Conservation (phyloP, 768 basidiomycete species). For the Dioszegia hungarica region DNA sequence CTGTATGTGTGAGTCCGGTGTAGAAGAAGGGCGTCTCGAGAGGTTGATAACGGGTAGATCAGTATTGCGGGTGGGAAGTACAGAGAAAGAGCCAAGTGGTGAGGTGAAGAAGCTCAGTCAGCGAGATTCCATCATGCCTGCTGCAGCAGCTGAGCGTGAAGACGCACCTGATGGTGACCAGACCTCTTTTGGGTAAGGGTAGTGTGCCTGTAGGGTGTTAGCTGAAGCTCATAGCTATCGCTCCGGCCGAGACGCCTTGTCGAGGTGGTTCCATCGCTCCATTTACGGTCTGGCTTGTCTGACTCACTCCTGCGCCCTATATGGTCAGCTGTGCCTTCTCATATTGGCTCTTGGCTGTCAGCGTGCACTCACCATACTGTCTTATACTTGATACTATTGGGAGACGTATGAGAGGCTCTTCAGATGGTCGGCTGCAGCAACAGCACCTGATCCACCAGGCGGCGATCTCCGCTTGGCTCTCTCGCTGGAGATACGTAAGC, state of each 20-base stretch:
- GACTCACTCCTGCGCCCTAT: slow-evolving; percentile 15
- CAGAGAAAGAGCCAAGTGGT: too few species aligned
- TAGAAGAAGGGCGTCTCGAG: too few species aligned
- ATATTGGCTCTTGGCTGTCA: not conserved
- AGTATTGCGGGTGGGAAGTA: too few species aligned
- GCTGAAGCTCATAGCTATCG: too few species aligned
- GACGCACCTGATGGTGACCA: slow-evolving; percentile 82
- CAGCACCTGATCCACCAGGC: not conserved
- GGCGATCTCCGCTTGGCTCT: not conserved
- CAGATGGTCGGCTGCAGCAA: not conserved
- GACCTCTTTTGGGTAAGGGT: slow-evolving; percentile 89
- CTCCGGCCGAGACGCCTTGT: too few species aligned
- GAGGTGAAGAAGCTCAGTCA: too few species aligned
- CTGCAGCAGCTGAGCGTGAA: too few species aligned
- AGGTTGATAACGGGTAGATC: too few species aligned
- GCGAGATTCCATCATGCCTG: too few species aligned
- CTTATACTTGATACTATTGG: not conserved
- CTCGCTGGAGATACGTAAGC: not conserved
- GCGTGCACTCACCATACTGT: not conserved
- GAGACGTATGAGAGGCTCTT: not conserved
- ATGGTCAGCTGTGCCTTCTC: not conserved
- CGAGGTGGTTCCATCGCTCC: too few species aligned
- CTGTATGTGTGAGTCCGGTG: too few species aligned
- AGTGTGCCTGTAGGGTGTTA: slow-evolving; percentile 53
- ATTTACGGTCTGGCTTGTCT: too few species aligned